Base-by-base conservation (phyloP, 192 early-diverging fungal genomes). In the Phlyctochytrium bullatum region DNA sequence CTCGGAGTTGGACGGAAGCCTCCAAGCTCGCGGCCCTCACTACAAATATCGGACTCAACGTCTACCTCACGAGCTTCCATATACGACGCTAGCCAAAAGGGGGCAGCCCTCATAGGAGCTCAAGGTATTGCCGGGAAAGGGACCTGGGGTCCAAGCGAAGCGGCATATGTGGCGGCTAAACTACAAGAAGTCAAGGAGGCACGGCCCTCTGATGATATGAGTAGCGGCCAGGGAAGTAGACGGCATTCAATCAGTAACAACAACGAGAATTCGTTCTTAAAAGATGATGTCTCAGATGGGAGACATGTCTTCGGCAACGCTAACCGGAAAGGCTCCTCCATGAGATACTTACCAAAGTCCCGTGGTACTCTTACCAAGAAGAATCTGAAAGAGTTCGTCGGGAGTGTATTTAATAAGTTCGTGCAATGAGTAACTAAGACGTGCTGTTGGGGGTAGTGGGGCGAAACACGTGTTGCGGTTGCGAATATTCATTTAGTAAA, bases 341-440 rank as follows among this genome's bases (percentile, higher is more conserved):
- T 28, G 14, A 57, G 10, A 25, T 14, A 28, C 10, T 25, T 28
- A 10, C 27, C 54, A 10, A 57, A 10, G 20, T 6, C 12, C 12
- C 10, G 25, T 10, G 10, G 25, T 28, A 57, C 54, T 6, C 54
- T 57, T 10, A 25, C 14, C 20, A 57, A 10, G 14, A 57, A 57
- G 27, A 14, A 57, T 14, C 10, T 57, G 12, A 57, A 57, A 27
- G 54, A 57, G 54, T 57, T 57, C 25, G 25, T 57, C 12, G 54
- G 54, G 10, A 57, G 25, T 6, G 54, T 50, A 10, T 50, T 57
- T 14, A 57, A 57, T 10, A 47, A 47, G 40, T 47, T 47, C 20
- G 40, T 47, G 40, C 40, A 47, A 20, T 47, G 40, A n/a, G n/a
- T n/a, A n/a, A n/a, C n/a, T n/a, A n/a, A n/a, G n/a, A n/a, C n/a